Evolutionary conservation across 306 rosid species (phyloP).

Genomic region (Pachyrhizus erosus): DNA sequence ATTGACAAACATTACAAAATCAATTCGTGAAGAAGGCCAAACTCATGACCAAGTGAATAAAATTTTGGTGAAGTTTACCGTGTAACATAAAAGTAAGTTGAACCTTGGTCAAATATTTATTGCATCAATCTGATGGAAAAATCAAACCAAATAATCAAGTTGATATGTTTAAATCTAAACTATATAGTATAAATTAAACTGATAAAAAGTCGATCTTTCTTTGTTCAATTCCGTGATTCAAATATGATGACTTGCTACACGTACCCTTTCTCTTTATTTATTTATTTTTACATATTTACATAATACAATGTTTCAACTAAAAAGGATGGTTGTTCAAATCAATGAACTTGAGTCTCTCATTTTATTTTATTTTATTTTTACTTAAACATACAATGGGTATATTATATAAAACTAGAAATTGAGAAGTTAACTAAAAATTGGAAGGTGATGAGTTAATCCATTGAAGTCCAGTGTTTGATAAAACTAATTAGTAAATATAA

Average conservation of each 20-base stretch:
- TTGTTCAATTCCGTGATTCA: neutral
- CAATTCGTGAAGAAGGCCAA: too few relatives aligned
- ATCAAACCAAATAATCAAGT: neutral
- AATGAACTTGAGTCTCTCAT: neutral
- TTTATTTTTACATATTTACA: neutral
- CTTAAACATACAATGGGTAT: neutral
- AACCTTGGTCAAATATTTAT: neutral
- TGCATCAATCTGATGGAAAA: neutral
- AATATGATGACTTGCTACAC: neutral
- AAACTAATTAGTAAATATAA: too few relatives aligned
- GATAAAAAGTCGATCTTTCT: neutral
- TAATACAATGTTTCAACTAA: neutral
- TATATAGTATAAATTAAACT: neutral
- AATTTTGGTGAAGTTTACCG: too few relatives aligned
- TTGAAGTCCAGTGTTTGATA: too few relatives aligned
- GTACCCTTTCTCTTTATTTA: neutral
- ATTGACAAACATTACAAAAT: too few relatives aligned
- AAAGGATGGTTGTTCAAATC: neutral
- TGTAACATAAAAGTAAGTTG: too few relatives aligned
- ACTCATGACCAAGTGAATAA: too few relatives aligned
- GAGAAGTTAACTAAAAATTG: neutral
- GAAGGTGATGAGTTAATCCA: neutral
- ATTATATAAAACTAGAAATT: neutral
- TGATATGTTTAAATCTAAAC: neutral
- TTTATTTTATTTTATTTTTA: neutral